These are phyloP conservation scores for Balamuthia mandrillaris DNA, from an alignment of 208 protist genomes.

Conservation along the genomic window DNA sequence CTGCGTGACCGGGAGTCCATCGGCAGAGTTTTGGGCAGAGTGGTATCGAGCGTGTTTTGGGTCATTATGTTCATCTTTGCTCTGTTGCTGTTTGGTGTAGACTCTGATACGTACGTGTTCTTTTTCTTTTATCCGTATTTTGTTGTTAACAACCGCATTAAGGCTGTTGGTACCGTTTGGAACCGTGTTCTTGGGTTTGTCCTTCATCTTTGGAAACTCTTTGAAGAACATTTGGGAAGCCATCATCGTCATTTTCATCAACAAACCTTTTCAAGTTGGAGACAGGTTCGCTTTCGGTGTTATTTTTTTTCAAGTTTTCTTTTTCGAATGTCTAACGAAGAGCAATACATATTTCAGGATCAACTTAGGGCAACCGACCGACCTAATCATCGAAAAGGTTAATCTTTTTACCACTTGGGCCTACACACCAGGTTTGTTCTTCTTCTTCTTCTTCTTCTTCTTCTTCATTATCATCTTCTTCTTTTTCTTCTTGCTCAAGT, in stretches of 20 bases:
- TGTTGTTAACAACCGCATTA: neutral
- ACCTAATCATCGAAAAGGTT: neutral
- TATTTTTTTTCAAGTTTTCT: neutral
- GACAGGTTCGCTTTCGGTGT: neutral
- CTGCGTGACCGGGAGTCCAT: no score
- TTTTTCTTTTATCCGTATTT: neutral
- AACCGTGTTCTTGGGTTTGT: constrained; percentile 1
- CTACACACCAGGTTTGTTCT: neutral
- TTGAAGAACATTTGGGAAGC: constrained; percentile 1
- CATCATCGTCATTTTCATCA: neutral
- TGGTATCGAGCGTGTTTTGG: no score
- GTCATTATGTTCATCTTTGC: constrained; percentile 1
- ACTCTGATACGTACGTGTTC: neutral
- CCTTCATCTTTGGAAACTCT: constrained; percentile 1
- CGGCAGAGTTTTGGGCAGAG: no score
- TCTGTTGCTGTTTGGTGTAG: neutral
- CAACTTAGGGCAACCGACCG: neutral
- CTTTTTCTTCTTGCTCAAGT: neutral
- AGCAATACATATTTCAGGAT: neutral
- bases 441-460: neutral
- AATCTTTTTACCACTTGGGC: neutral
- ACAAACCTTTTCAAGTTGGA: neutral
- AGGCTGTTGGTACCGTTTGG: neutral
- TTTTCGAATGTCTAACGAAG: neutral
- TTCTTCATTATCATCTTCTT: neutral